Evolutionary conservation across 768 basidiomycete genomes (phyloP).

Genomic region (Boletus huronensis): DNA sequence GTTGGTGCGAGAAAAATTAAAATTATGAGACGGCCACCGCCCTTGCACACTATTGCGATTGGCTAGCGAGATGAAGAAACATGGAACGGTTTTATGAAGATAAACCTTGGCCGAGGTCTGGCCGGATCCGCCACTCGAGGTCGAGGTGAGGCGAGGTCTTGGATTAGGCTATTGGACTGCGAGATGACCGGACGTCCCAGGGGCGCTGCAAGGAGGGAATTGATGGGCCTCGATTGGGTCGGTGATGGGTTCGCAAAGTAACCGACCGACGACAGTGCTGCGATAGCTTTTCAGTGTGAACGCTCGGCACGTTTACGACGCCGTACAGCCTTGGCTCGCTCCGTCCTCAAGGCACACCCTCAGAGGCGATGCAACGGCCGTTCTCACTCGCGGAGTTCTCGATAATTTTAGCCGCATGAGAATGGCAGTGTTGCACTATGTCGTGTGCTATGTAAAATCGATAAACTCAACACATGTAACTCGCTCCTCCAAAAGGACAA

Average conservation of each 20-base stretch:
- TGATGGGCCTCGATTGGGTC: constrained; percentile 9
- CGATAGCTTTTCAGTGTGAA: background rate
- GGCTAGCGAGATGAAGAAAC: constrained; percentile 19
- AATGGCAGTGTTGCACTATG: constrained; percentile 20
- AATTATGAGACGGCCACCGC: background rate
- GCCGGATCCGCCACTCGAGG: constrained; percentile 20
- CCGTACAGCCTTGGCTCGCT: constrained; percentile 13
- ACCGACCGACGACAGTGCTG: constrained; percentile 9
- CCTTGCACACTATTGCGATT: constrained; percentile 5
- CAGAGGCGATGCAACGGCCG: constrained; percentile 7
- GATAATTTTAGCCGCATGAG: background rate
- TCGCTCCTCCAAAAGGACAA: constrained; percentile 3
- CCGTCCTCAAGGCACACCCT: constrained; percentile 11
- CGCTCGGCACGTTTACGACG: background rate
- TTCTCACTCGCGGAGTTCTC: background rate
- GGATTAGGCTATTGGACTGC: constrained; percentile 4
- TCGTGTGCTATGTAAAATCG: constrained; percentile 12
- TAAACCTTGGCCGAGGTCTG: background rate
- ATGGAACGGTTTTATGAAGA: constrained; percentile 20
- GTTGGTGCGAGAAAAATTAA: background rate
- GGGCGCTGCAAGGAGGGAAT: constrained; percentile 14
- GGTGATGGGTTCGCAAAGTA: constrained; percentile 1
- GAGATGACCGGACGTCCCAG: constrained; percentile 12
- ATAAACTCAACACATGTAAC: constrained; percentile 9
- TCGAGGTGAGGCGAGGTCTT: constrained; percentile 21